phyloP scores from a whole-genome alignment of 2,329 filamentous ascomycete genomes.

The Stylonectria norvegica region DNA sequence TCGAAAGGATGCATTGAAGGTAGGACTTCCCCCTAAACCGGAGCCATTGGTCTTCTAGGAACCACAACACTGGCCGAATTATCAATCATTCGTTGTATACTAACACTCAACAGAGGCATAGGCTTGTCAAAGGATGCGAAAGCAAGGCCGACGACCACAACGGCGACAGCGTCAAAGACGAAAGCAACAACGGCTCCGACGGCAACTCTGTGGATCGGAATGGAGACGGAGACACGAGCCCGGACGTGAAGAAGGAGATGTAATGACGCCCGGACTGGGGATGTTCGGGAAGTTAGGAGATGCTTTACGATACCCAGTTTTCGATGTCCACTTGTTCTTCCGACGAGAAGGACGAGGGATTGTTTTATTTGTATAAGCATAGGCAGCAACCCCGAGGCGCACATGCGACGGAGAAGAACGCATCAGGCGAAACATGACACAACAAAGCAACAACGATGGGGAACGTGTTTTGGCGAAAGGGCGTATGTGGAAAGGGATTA shows the following conservation, averaged over 20 bases:
- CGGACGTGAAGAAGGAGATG: slow-evolving; percentile 21
- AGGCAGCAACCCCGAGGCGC: not conserved
- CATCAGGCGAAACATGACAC: slow-evolving; percentile 9
- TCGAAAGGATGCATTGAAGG: slow-evolving; percentile 94
- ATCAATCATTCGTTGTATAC: slow-evolving; percentile 1
- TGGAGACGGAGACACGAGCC: slow-evolving; percentile 24
- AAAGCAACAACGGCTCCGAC: slow-evolving; percentile 20
- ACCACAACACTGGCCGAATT: no score
- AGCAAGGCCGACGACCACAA: slow-evolving; percentile 27
- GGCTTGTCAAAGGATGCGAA: slow-evolving; percentile 62
- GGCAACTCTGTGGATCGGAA: slow-evolving; percentile 19
- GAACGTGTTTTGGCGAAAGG: slow-evolving; percentile 15
- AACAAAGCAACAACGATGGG: slow-evolving; percentile 13
- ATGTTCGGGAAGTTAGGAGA: no score
- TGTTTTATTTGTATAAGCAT: slow-evolving; percentile 1
- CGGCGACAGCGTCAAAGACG: not conserved
- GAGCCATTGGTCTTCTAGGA: not conserved
- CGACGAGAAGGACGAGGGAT: slow-evolving; percentile 3
- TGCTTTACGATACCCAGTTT: slow-evolving; percentile 10
- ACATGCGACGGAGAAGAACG: no score
- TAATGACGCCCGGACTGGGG: slow-evolving; percentile 13
- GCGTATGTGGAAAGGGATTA: slow-evolving; percentile 14
- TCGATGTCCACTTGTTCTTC: slow-evolving; percentile 10
- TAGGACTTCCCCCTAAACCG: slow-evolving; percentile 40
- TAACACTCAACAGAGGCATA: slow-evolving; percentile 48